Conservation (phyloP, 495 filamentous ascomycete species). For the Neurospora hispaniola region DNA sequence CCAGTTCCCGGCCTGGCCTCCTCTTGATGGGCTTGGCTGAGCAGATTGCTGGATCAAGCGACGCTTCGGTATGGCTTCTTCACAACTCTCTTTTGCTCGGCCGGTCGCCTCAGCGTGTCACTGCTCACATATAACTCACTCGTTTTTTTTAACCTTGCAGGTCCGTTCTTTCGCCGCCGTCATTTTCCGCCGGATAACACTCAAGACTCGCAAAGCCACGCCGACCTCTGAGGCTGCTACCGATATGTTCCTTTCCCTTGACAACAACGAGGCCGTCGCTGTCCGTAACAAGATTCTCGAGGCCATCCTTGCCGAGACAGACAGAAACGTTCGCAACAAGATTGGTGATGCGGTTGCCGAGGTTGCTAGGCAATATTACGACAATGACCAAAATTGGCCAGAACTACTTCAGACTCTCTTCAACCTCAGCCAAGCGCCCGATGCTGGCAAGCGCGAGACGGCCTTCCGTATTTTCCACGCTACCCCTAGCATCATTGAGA, state of each 20-base stretch:
- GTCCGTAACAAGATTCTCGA: conserved; percentile 77
- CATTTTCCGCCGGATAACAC: conserved; percentile 86
- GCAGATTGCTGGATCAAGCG: conserved; percentile 65
- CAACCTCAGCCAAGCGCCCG: conserved; percentile 71
- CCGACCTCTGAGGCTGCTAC: conserved; percentile 55
- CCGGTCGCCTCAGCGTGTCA: background rate
- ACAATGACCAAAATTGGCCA: conserved; percentile 79
- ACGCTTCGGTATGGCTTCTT: conserved; percentile 49
- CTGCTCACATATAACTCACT: conserved; percentile 2
- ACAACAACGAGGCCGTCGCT: conserved; percentile 53
- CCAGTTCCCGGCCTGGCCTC: conserved; percentile 65
- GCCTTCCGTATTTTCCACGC: conserved; percentile 92
- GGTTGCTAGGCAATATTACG: conserved; percentile 85
- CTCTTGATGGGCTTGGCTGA: conserved; percentile 89
- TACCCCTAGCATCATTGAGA: conserved; percentile 92
- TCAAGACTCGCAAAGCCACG: conserved; percentile 65
- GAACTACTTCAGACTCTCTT: conserved; percentile 82
- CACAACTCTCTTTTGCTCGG: conserved; percentile 1
- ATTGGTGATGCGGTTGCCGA: conserved; percentile 95
- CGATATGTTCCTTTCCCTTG: conserved; percentile 74
- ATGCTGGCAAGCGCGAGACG: conserved; percentile 72
- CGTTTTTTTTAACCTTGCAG: conserved; percentile 30
- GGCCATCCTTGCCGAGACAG: conserved; percentile 58
- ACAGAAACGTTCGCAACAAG: conserved; percentile 74
- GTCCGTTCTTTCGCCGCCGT: conserved; percentile 84